Percentiles rank a stretch among this genome's conserved stretches.
These are phyloP conservation scores for Rhodotorula paludigena DNA, from an alignment of 768 basidiomycete species.

Conservation along the genomic window DNA sequence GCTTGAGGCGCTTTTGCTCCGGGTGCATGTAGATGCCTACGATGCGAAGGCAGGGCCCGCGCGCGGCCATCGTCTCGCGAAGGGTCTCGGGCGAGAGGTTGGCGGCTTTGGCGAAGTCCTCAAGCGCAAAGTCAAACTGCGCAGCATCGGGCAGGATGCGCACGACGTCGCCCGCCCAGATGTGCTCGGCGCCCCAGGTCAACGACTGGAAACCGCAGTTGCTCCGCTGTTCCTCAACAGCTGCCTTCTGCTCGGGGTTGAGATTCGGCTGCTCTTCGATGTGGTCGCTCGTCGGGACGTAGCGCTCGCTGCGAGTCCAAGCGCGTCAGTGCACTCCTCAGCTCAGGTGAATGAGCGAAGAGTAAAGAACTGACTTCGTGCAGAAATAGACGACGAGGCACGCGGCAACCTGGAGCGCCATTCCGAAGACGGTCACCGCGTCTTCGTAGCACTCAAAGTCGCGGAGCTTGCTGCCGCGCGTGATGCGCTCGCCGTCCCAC, in stretches of 20 bases:
- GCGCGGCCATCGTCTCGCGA: no score
- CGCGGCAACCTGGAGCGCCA: slow-evolving; percentile 68
- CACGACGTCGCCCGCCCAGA: slow-evolving; percentile 34
- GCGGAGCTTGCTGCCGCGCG: background rate
- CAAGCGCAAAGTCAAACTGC: no score
- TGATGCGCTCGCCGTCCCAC: slow-evolving; percentile 13
- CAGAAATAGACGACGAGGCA: slow-evolving; percentile 63
- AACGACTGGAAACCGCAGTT: slow-evolving; percentile 23
- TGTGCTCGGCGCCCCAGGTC: slow-evolving; percentile 24
- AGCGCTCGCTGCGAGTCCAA: slow-evolving; percentile 12
- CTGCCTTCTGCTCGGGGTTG: background rate
- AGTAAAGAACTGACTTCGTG: slow-evolving; percentile 60
- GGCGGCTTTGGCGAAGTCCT: no score
- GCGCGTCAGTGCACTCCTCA: background rate
- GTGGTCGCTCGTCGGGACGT: background rate
- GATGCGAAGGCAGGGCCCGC: no score
- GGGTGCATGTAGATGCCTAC: no score
- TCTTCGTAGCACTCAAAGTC: background rate
- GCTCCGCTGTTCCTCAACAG: slow-evolving; percentile 24
- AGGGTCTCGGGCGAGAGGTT: no score
- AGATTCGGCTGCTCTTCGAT: slow-evolving; percentile 48
- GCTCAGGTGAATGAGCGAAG: no score
- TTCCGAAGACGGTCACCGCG: slow-evolving; percentile 47
- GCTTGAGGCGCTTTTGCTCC: no score
- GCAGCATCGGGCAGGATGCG: slow-evolving; percentile 49